Base-by-base conservation (phyloP, 306 rosid species). In the Myrica gale region DNA sequence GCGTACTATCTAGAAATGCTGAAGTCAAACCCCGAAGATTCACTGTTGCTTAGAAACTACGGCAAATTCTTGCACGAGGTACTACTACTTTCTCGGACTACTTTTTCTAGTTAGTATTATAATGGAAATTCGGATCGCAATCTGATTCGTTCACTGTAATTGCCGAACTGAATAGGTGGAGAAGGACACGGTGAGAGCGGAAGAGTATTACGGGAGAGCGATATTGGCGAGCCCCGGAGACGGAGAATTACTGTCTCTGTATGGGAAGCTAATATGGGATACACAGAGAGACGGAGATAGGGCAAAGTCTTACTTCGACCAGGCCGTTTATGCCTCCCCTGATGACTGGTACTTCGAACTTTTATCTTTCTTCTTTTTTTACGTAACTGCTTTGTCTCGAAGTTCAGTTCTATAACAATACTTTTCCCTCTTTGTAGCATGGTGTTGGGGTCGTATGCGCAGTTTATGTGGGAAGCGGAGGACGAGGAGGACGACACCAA, bases 31-130 rank as follows among this genome's bases (percentile, higher is more conserved):
- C 98, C 97, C 1, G 74, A 82, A 26, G 93, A 94, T 58, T 80
- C 97, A n/a, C 93, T 94, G 51, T 78, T 94, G 23, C 89, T 91
- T 7, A 82, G 96, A 78, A 94, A 94, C 73, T 94, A 94, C 85
- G 97, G 84, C 11, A 90, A 89, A 81, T 94, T 79, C 84, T 83
- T 94, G 52, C 88, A 91, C 62, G 91, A 90, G 98, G 98, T 91
- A 76, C 46, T 68, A 55, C 7, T 44, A 32, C 37, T 32, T 32
- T 32, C 37, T 32, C 37, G 37, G 37, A 32, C 37, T 32, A 32
- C 32, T 2, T 32, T 32, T 32, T 2, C 37, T 32, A 32, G 37
- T 32, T 32, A 32, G 37, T 32, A 2, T 32, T 32, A 32, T 32
- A 32, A 32, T 32, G 37, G 37, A 32, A 32, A 2, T 32, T 32